A percentile compares a stretch with the other conserved stretches of the same genome.
Evolutionary conservation across 768 basidiomycete species (phyloP).

Genomic region (Kwoniella sp.): DNA sequence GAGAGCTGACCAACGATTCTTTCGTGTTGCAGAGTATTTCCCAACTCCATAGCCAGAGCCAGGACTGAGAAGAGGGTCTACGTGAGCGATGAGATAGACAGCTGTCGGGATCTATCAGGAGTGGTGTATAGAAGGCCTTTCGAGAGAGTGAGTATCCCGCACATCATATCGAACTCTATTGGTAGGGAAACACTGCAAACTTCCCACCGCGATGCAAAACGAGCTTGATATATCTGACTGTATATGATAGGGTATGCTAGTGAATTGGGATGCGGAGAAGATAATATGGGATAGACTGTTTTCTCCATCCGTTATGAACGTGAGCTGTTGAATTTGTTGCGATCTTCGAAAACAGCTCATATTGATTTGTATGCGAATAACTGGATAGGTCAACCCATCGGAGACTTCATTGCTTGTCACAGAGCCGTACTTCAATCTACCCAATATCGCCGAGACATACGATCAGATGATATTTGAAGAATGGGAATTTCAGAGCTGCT

Average conservation of each 20-base stretch:
- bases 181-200: too few relatives aligned
- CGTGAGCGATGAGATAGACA: conserved; percentile 78
- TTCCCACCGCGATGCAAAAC: too few relatives aligned
- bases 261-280: conserved; percentile 95
- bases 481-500: conserved; percentile 85
- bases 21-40: conserved; percentile 67
- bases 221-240: conserved; percentile 3
- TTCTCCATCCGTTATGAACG: conserved; percentile 69
- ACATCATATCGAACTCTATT: not conserved
- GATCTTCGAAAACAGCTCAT: not conserved
- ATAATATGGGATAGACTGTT: conserved; percentile 91
- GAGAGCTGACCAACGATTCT: too few relatives aligned
- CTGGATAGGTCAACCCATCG: conserved; percentile 70
- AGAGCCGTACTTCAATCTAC: conserved; percentile 91
- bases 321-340: conserved; percentile 44
- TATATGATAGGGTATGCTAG: conserved; percentile 72
- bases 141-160: conserved; percentile 67
- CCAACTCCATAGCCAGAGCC: conserved; percentile 81
- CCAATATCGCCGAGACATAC: conserved; percentile 86
- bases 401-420: conserved; percentile 79
- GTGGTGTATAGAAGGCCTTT: conserved; percentile 81
- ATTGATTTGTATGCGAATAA: not conserved
- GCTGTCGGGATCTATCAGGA: conserved; percentile 76
- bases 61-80: conserved; percentile 80
- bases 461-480: conserved; percentile 97